Conservation (phyloP, 352 stramenopile genomes). For the Phytophthora pisi region DNA sequence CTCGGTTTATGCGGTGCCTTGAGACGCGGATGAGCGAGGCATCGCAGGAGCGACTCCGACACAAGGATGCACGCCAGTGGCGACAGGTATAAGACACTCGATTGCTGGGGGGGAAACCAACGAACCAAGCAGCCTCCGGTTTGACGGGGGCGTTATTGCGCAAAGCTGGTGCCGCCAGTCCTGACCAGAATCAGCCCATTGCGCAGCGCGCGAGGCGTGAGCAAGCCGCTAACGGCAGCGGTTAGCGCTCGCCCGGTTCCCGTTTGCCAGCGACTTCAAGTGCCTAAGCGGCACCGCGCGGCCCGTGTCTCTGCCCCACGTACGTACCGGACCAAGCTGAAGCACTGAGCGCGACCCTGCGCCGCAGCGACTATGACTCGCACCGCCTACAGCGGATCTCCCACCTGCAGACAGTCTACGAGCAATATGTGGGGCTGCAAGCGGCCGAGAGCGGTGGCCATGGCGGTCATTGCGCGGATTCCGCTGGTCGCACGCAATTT, state of each 20-base stretch:
- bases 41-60: constrained; percentile 4
- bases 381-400: background rate
- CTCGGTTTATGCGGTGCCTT: constrained; percentile 7
- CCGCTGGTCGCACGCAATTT: constrained; percentile 1
- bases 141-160: constrained; percentile 1
- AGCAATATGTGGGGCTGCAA: background rate
- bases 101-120: constrained; percentile 7
- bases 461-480: background rate
- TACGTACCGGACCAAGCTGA: background rate
- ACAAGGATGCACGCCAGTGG: constrained; percentile 2
- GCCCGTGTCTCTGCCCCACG: constrained; percentile 4
- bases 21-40: background rate
- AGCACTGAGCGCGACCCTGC: background rate
- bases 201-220: background rate
- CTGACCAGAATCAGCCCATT: constrained; percentile 7
- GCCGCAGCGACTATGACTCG: background rate
- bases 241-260: background rate
- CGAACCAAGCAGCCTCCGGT: background rate
- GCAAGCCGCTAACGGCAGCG: background rate
- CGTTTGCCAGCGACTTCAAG: background rate
- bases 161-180: background rate
- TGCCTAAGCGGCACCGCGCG: constrained; percentile 6
- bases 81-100: background rate
- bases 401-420: background rate
- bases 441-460: background rate